Evolutionary conservation across 371 early-diverging fungal species (phyloP), one percentile per base, ranked within the genome.

Genomic region (Mortierella sp.): DNA sequence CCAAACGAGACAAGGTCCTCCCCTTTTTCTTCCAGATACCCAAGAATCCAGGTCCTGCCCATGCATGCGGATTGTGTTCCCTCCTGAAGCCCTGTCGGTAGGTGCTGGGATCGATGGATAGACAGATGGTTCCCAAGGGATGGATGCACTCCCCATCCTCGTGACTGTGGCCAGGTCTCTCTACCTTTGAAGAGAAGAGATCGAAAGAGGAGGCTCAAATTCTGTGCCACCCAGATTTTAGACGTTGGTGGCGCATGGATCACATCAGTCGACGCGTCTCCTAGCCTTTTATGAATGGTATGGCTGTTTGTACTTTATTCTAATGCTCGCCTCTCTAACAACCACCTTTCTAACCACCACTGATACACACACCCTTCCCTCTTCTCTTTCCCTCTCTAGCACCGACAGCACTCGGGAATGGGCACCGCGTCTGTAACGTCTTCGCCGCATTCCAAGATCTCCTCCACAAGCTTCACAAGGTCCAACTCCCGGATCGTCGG

Each of bases 401-500:
- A 49, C 19, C 59, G 72, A 41, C 72, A 72, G 41, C 57, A 66
- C 21, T 61, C 59, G 0, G 72, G 72, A 21, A 66, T 66, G 28
- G 67, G 63, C n/a, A 72, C 48, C 23, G 39, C 30, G n/a, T 63
- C 61, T 16, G 23, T 64, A 0, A 63, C 60, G 18, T 55, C 64
- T 19, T 70, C 60, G 1, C 71, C 71, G 24, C 78, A 78, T 13
- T 63, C 58, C 65, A 78, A 52, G 31, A 94, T 88, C 26, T 85
- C 81, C 27, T 84, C 82, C 26, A 92, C 79, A 7, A 94, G 67
- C 47, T 60, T 67, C 16, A 67, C 72, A 46, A 93, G 67, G 28
- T 91, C 87, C 30, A 81, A 67, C 23, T 81, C 67, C 23, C 81
- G 72, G 27, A 92, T 86, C 28, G 81, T 81, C 7, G 93, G 91